phyloP scores from a whole-genome alignment of 352 stramenopile species.

The Globisporangium uncinulatum region DNA sequence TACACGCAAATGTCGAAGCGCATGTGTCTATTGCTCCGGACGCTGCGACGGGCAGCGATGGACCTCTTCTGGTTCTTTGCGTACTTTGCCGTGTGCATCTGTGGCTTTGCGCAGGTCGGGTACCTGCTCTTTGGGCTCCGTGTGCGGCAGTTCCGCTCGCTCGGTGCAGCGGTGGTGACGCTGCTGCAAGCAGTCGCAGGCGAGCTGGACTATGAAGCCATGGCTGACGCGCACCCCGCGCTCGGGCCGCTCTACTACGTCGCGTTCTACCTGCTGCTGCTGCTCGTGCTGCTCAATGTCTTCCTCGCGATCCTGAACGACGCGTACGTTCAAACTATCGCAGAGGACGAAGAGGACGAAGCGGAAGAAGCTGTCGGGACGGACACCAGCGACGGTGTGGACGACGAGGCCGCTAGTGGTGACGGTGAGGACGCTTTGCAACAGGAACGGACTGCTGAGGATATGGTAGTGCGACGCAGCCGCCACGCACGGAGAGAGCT shows the following conservation, averaged over 20 bases:
- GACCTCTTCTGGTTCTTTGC: slow-evolving; percentile 60
- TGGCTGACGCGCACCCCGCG: slow-evolving; percentile 35
- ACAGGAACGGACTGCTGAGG: slow-evolving; percentile 5
- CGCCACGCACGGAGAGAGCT: slow-evolving; percentile 25
- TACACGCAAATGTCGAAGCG: slow-evolving; percentile 63
- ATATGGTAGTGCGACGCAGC: slow-evolving; percentile 18
- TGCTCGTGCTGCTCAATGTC: slow-evolving; percentile 69
- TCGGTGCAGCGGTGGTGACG: slow-evolving; percentile 43
- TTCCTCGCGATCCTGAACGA: slow-evolving; percentile 75
- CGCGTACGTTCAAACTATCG: slow-evolving; percentile 65
- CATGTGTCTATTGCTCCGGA: slow-evolving; percentile 51
- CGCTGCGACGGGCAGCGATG: slow-evolving; percentile 36
- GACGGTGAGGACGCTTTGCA: not conserved
- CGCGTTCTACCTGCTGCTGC: slow-evolving; percentile 59
- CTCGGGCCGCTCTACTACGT: slow-evolving; percentile 68
- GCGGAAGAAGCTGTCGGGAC: slow-evolving; percentile 27
- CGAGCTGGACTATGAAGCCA: slow-evolving; percentile 42
- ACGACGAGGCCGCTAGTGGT: not conserved
- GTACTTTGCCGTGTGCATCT: slow-evolving; percentile 53
- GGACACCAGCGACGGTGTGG: not conserved
- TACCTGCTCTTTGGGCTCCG: slow-evolving; percentile 56
- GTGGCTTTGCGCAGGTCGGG: slow-evolving; percentile 59
- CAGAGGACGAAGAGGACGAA: slow-evolving; percentile 54
- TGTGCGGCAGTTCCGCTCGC: slow-evolving; percentile 45
- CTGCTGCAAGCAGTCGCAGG: slow-evolving; percentile 56